Evolutionary conservation across 192 early-diverging fungal genomes (phyloP).

Genomic region (Coemansia pectinata): DNA sequence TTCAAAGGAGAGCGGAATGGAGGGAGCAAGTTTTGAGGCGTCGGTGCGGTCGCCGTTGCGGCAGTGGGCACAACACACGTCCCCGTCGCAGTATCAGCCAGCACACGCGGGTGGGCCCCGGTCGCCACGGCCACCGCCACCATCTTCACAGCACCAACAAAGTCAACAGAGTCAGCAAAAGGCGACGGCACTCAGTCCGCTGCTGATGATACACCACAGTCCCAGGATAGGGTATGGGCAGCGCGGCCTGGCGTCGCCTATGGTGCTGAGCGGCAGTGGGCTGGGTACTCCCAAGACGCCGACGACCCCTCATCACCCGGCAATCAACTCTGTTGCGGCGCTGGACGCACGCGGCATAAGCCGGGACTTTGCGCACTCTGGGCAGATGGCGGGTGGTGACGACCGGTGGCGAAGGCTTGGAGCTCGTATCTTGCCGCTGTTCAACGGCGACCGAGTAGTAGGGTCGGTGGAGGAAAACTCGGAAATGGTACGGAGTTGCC

Average conservation of each 20-base stretch:
- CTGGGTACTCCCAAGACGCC: conserved; percentile 6
- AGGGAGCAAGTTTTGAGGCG: conserved; percentile 8
- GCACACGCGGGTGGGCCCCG: background rate
- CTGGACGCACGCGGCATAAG: conserved; percentile 45
- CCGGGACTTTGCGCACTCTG: conserved; percentile 4
- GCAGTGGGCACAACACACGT: conserved; percentile 9
- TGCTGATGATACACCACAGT: conserved; percentile 2
- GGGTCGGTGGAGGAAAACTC: conserved; percentile 84
- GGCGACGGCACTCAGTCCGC: background rate
- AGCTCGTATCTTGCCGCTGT: conserved; percentile 76
- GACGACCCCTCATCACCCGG: conserved; percentile 3
- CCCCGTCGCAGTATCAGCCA: conserved; percentile 5
- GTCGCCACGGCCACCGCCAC: background rate
- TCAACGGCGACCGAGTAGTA: conserved; percentile 81
- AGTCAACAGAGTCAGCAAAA: conserved; percentile 2
- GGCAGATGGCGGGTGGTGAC: conserved; percentile 22
- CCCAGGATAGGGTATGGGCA: conserved; percentile 2
- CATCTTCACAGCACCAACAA: background rate
- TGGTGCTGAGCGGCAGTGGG: background rate
- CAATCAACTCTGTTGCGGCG: conserved; percentile 29
- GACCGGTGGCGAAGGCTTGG: conserved; percentile 77
- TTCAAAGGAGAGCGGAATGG: conserved; percentile 1
- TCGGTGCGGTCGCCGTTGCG: background rate
- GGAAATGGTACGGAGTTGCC: conserved; percentile 62
- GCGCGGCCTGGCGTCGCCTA: background rate